Evolutionary conservation across 768 basidiomycete genomes (phyloP), one percentile per base, ranked within the genome.

Genomic region (Boletus sp.): DNA sequence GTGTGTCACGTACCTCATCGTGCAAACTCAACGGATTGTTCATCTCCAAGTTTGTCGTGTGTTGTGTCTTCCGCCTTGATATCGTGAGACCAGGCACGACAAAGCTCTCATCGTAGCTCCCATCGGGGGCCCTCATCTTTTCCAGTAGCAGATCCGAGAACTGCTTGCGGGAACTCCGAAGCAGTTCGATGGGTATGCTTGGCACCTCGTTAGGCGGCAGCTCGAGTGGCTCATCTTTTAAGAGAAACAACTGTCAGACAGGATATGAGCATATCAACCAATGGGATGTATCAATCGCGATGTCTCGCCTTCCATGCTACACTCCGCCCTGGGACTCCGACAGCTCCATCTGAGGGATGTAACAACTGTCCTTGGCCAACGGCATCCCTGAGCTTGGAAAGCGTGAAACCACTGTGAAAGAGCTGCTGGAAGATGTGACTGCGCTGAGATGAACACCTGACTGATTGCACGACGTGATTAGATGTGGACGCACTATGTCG

Each of bases 11-110:
- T 51, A 88, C 87, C 77, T 90, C 83, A 52, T 85, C 79, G 61
- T 93, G 84, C 55, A 91, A 72, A 68, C 88, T 91, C 38, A 93
- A 73, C 10, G 90, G 92, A 69, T 93, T 93, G 68, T 90, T 90
- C 57, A 74, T 77, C 57, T 87, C 83, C 56, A 90, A 73, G 65
- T 86, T 79, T 43, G 69, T 72, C 33, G 65, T 40, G 4, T 64
- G 51, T 30, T 60, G 68, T 11, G 67, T 61, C 53, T 64, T 64
- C 46, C 64, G 61, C 49, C 69, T 70, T 23, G 74, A 72, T 45
- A 65, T 65, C 35, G 70, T 66, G 19, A 75, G 74, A 25, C 82
- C 84, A 34, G 85, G 85, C 3, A 83, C 65, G 30, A 74, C 67
- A 56, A 87, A 79, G 10, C 84, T 84, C 35, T 85, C 82, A 57